A percentile compares a stretch with the other conserved stretches of the same genome.
These are phyloP conservation scores for Saccharomyces hybrid DNA, from an alignment of 1,139 yeast species.

Conservation along the genomic window DNA sequence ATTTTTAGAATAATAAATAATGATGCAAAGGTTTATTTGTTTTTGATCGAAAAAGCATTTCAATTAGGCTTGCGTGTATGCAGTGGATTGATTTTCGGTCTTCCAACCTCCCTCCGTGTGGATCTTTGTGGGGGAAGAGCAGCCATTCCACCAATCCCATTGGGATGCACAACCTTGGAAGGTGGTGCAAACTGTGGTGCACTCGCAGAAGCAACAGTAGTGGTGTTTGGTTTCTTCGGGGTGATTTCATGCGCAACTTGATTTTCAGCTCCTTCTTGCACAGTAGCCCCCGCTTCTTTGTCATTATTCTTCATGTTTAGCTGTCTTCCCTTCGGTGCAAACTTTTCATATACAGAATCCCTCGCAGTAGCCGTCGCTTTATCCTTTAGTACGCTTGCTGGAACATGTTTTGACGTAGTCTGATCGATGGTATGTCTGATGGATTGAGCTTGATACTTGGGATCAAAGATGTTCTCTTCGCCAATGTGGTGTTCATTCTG, in stretches of 20 bases:
- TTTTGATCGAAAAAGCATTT: not conserved
- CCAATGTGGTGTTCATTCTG: slow-evolving; percentile 23
- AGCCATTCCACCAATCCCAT: slow-evolving; percentile 7
- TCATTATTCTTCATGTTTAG: slow-evolving; percentile 5
- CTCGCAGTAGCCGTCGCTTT: slow-evolving; percentile 19
- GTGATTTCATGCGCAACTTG: not conserved
- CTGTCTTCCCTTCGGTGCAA: slow-evolving; percentile 31
- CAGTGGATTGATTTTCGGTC: slow-evolving; percentile 24
- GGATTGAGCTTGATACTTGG: slow-evolving; percentile 31
- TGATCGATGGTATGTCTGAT: slow-evolving; percentile 32
- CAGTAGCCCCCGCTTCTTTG: not conserved
- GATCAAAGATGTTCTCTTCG: slow-evolving; percentile 26
- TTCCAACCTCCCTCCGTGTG: slow-evolving; percentile 27
- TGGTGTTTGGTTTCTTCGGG: not conserved
- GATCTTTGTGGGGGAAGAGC: slow-evolving; percentile 2
- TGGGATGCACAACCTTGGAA: slow-evolving; percentile 22
- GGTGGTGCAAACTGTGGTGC: slow-evolving; percentile 22
- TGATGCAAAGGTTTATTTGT: not conserved
- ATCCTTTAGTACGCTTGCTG: slow-evolving; percentile 21
- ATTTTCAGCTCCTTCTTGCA: not conserved
- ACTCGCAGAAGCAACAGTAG: slow-evolving; percentile 2
- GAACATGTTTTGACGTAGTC: slow-evolving; percentile 28
- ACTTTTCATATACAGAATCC: slow-evolving; percentile 23
- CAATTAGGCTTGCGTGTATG: slow-evolving; percentile 10
- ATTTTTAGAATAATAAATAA: not conserved